These are phyloP conservation scores for Chiua virens DNA, from an alignment of 768 basidiomycete species.

Conservation along the genomic window DNA sequence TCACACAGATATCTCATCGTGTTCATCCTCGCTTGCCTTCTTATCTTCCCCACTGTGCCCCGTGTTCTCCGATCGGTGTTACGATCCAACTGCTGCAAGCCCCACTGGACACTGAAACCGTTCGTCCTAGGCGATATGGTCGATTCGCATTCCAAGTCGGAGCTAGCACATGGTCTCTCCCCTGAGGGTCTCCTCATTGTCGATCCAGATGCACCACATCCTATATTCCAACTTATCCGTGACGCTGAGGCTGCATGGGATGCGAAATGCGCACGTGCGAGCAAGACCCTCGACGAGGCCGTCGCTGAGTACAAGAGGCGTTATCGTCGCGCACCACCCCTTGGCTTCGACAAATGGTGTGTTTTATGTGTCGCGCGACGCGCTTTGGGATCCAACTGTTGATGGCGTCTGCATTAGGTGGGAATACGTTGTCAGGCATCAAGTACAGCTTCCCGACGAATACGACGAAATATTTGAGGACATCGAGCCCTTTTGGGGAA, in stretches of 20 bases:
- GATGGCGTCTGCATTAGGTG: constrained; percentile 30
- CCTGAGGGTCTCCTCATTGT: constrained; percentile 35
- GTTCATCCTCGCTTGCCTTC: background rate
- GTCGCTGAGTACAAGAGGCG: constrained; percentile 39
- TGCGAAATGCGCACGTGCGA: constrained; percentile 33
- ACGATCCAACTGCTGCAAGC: background rate
- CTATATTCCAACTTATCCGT: constrained; percentile 43
- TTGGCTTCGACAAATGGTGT: constrained; percentile 45
- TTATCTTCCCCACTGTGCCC: background rate
- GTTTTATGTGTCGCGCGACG: background rate
- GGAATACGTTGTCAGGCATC: constrained; percentile 39
- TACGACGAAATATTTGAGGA: constrained; percentile 46
- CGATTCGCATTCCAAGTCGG: too few relatives aligned
- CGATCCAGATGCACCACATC: constrained; percentile 39
- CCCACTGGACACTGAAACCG: background rate
- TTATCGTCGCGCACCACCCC: constrained; percentile 37
- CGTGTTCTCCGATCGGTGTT: background rate
- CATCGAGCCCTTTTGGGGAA: constrained; percentile 38
- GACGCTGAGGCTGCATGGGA: constrained; percentile 39
- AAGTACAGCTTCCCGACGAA: constrained; percentile 44
- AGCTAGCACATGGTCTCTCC: constrained; percentile 17
- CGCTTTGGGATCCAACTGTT: too few relatives aligned
- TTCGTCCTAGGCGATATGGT: background rate
- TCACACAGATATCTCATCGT: background rate
- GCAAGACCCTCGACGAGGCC: constrained; percentile 37